A percentile compares a stretch with the other conserved stretches of the same genome.
Evolutionary conservation across 129 eudicot species (phyloP).

Genomic region (Flaveria sonorensis): DNA sequence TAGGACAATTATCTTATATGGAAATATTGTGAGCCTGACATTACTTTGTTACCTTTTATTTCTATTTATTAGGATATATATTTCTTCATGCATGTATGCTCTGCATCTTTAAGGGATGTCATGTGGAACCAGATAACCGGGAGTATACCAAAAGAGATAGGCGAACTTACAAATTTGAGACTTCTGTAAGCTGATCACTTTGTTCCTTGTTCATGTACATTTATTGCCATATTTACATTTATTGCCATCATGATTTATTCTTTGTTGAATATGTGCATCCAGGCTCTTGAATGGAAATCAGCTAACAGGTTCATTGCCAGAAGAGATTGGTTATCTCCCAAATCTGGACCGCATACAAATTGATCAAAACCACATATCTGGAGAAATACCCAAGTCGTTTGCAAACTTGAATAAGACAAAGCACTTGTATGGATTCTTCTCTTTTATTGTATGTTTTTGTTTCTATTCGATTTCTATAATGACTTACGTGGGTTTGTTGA

Average conservation of each 20-base stretch:
- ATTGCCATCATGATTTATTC: neutral
- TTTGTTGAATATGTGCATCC: constrained; percentile 36
- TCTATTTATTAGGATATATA: constrained; percentile 8
- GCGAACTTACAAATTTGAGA: constrained; percentile 54
- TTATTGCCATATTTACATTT: neutral
- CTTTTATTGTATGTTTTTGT: neutral
- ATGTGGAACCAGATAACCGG: constrained; percentile 76
- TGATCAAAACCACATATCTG: constrained; percentile 80
- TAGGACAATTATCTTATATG: constrained; percentile 63
- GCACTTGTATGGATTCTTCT: constrained; percentile 63
- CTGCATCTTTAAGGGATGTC: constrained; percentile 55
- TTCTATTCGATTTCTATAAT: neutral
- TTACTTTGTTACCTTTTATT: constrained; percentile 18
- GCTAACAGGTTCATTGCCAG: constrained; percentile 76
- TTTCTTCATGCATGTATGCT: constrained; percentile 17
- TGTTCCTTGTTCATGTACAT: constrained; percentile 5
- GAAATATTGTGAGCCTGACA: constrained; percentile 60
- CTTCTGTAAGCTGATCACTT: constrained; percentile 56
- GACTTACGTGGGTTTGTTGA: constrained; percentile 19
- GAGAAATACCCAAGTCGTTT: constrained; percentile 72
- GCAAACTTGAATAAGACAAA: constrained; percentile 67
- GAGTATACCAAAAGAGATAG: constrained; percentile 68
- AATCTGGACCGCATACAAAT: constrained; percentile 84
- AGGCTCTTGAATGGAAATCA: constrained; percentile 90
- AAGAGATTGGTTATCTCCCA: constrained; percentile 73